Evolutionary conservation across 176 grass and related monocot species (phyloP), one percentile per base, ranked within the genome.

Genomic region (Microstegium vimineum): DNA sequence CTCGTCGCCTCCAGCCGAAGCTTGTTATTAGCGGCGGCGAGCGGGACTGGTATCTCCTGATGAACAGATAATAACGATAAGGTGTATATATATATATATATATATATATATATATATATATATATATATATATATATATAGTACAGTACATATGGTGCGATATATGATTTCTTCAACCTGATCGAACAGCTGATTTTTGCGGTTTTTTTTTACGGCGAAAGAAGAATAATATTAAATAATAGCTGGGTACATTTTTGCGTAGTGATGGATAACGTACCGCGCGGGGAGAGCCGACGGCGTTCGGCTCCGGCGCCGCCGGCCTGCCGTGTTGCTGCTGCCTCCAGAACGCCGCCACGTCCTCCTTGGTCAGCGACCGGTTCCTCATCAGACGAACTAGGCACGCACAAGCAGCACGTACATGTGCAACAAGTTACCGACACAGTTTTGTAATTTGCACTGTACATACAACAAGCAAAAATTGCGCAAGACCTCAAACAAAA

Each of bases 281-380:
- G 22, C 77, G 31, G 13, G 62, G 77, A 10, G 78, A 81, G 45
- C 25, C n/a, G 52, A 54, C 60, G 52, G 68, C 60, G 11, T 18
- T 22, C 7, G 8, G 15, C 1, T 45, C 26, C 15, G 42, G 3
- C 26, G 40, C 27, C 25, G 46, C 54, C 2, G 61, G 56, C 36
- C 73, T 89, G 18, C 82, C 51, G 3, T 80, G 64, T 1, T 54
- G 90, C 5, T 61, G 90, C 74, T 69, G 82, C 78, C 68, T 86
- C 89, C 92, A 49, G 85, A 91, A 98, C 28, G 86, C 76, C 3
- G 91, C 89, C 54, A 98, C 92, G 46, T 98, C 92, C 25, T 98
- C 95, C 36, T 62, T 95, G 0, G 89, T 98, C 47, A 95, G 84
- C 8, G 95, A 98, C 30, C 72, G 86, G 82, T 91, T 98, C 88